A percentile compares a stretch with the other conserved stretches of the same genome.
Conservation (phyloP, 108 stramenopile species). For the Cylindrotheca fusiformis region DNA sequence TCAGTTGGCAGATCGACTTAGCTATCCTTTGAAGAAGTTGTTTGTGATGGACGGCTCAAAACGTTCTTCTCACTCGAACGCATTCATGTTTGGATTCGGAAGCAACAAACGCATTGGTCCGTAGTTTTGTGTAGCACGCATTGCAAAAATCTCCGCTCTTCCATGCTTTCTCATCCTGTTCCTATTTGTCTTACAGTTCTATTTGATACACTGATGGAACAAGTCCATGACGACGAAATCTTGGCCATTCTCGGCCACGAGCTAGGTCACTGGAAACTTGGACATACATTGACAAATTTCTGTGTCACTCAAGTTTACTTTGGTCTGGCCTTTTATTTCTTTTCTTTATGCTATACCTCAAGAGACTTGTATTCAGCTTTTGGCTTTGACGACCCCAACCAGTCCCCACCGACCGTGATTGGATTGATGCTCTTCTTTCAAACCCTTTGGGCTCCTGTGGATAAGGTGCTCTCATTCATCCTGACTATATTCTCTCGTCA, state of each 20-base stretch:
- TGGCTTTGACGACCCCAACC: conserved; percentile 83
- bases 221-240: conserved; percentile 86
- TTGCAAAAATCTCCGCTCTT: background rate
- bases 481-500: conserved; percentile 87
- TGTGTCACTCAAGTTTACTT: conserved; percentile 88
- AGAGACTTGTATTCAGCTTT: conserved; percentile 86
- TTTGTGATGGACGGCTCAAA: conserved; percentile 98
- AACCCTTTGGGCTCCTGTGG: conserved; percentile 95
- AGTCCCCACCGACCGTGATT: conserved; percentile 82
- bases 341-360: conserved; percentile 74
- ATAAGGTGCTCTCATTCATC: conserved; percentile 88
- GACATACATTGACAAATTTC: conserved; percentile 95
- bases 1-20: conserved; percentile 78
- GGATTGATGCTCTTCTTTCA: conserved; percentile 90
- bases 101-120: conserved; percentile 95
- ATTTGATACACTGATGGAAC: conserved; percentile 96
- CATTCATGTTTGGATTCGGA: conserved; percentile 98
- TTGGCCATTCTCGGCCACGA: conserved; percentile 90
- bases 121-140: conserved; percentile 3
- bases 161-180: background rate
- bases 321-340: conserved; percentile 88
- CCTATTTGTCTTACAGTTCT: conserved; percentile 42
- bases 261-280: conserved; percentile 98
- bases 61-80: conserved; percentile 96
- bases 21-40: conserved; percentile 96